Evolutionary conservation across 306 rosid genomes (phyloP).

Genomic region (Trifolium subterraneum): DNA sequence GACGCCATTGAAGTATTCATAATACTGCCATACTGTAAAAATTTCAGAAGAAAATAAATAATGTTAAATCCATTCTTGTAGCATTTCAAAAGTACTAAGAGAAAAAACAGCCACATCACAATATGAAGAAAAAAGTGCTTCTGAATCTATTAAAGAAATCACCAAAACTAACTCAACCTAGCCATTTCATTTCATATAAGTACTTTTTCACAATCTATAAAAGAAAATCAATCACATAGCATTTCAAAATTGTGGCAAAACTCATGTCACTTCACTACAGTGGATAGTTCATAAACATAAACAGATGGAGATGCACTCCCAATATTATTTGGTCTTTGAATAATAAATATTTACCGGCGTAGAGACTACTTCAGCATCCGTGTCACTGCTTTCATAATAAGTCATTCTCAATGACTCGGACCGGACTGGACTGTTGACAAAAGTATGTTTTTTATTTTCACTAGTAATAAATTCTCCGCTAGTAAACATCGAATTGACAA

Average conservation of each 20-base stretch:
- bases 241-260: no score
- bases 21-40: slow-evolving; percentile 39
- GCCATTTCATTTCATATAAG: slow-evolving; percentile 20
- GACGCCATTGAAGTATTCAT: slow-evolving; percentile 3
- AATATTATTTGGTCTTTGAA: slow-evolving; percentile 23
- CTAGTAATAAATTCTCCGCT: neutral
- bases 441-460: slow-evolving; percentile 32
- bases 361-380: slow-evolving; percentile 44
- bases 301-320: slow-evolving; percentile 32
- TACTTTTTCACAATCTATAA: slow-evolving; percentile 14
- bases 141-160: slow-evolving; percentile 10
- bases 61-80: slow-evolving; percentile 20
- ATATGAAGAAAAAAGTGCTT: slow-evolving; percentile 12
- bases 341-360: slow-evolving; percentile 50
- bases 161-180: slow-evolving; percentile 30
- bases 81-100: neutral
- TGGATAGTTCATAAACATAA: slow-evolving; percentile 23
- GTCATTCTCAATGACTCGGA: slow-evolving; percentile 33
- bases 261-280: no score
- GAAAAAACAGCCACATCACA: neutral
- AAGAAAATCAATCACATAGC: neutral
- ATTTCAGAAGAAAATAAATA: slow-evolving; percentile 20
- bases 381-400: slow-evolving; percentile 46
- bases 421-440: neutral
- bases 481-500: slow-evolving; percentile 10